phyloP scores from a whole-genome alignment of 2,329 filamentous ascomycete species.

The Ophiostoma australiae region DNA sequence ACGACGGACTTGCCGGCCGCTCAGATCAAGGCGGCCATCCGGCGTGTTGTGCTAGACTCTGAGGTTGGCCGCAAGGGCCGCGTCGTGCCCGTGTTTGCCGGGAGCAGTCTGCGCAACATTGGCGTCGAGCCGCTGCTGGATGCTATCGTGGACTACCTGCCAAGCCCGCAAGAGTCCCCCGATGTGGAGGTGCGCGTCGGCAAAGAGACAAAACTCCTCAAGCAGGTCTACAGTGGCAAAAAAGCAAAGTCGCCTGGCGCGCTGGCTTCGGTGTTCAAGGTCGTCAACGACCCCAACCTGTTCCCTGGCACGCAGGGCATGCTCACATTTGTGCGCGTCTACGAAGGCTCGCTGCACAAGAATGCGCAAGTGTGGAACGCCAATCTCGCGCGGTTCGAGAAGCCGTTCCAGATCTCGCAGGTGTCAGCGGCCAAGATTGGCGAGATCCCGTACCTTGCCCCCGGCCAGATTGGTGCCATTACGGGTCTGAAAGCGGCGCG shows the following conservation, averaged over 20 bases:
- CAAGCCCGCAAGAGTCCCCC: constrained; percentile 55
- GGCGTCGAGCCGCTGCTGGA: constrained; percentile 90
- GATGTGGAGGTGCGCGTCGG: constrained; percentile 37
- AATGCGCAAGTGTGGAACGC: constrained; percentile 82
- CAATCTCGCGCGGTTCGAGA: constrained; percentile 71
- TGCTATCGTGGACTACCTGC: constrained; percentile 80
- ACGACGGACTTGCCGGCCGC: constrained; percentile 66
- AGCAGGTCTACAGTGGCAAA: constrained; percentile 31
- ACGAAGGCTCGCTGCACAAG: constrained; percentile 72
- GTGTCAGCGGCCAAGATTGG: constrained; percentile 87
- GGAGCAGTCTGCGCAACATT: constrained; percentile 88
- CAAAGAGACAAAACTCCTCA: constrained; percentile 45
- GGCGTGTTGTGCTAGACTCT: constrained; percentile 53
- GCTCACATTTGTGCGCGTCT: constrained; percentile 86
- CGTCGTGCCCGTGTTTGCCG: constrained; percentile 83
- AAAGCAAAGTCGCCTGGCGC: constrained; percentile 32
- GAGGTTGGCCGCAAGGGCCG: constrained; percentile 47
- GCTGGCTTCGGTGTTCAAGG: constrained; percentile 80
- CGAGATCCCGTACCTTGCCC: constrained; percentile 71
- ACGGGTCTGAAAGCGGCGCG: constrained; percentile 84
- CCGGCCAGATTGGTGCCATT: constrained; percentile 91
- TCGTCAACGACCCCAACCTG: constrained; percentile 74
- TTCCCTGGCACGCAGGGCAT: constrained; percentile 57
- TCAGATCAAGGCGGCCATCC: constrained; percentile 67
- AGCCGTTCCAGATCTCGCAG: constrained; percentile 73